Evolutionary conservation across 139 green algal genomes (phyloP).

Genomic region (Nannochloris sp.): DNA sequence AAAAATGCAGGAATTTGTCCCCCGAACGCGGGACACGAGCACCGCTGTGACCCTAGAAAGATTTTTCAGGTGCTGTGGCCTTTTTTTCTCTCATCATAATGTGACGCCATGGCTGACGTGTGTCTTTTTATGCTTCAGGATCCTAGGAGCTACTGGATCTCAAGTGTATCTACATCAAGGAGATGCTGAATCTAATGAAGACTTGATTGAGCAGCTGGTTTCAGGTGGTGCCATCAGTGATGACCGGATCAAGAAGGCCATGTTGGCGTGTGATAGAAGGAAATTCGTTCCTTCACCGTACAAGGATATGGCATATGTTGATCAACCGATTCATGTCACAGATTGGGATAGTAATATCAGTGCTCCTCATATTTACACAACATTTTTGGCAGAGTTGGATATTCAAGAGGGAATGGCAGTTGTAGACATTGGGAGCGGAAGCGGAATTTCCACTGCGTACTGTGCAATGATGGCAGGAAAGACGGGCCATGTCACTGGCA

Average conservation of each 20-base stretch:
- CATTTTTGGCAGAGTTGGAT: slow-evolving; percentile 45
- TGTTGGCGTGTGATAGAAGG: slow-evolving; percentile 42
- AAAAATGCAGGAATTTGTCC: too few relatives aligned
- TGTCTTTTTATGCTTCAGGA: not conserved
- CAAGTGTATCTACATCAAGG: slow-evolving; percentile 11
- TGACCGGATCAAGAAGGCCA: slow-evolving; percentile 34
- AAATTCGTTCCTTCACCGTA: slow-evolving; percentile 51
- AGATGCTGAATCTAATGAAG: slow-evolving; percentile 37
- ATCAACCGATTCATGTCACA: slow-evolving; percentile 47
- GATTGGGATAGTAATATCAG: slow-evolving; percentile 64
- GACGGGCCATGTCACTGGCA: slow-evolving; percentile 28
- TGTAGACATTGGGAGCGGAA: slow-evolving; percentile 56
- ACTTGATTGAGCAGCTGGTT: slow-evolving; percentile 41
- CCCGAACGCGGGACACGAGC: too few relatives aligned
- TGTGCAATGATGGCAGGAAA: slow-evolving; percentile 38
- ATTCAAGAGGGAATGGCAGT: slow-evolving; percentile 35
- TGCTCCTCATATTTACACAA: slow-evolving; percentile 69
- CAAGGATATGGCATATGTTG: slow-evolving; percentile 42
- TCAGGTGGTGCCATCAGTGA: slow-evolving; percentile 32
- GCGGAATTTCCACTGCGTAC: slow-evolving; percentile 45
- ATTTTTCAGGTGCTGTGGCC: too few relatives aligned
- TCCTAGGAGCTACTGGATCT: not conserved
- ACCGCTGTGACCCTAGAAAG: too few relatives aligned
- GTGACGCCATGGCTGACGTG: too few relatives aligned
- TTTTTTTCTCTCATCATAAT: too few relatives aligned